Evolutionary conservation across 257 asterid species (phyloP).

Genomic region (Nicotiana noctiflora): DNA sequence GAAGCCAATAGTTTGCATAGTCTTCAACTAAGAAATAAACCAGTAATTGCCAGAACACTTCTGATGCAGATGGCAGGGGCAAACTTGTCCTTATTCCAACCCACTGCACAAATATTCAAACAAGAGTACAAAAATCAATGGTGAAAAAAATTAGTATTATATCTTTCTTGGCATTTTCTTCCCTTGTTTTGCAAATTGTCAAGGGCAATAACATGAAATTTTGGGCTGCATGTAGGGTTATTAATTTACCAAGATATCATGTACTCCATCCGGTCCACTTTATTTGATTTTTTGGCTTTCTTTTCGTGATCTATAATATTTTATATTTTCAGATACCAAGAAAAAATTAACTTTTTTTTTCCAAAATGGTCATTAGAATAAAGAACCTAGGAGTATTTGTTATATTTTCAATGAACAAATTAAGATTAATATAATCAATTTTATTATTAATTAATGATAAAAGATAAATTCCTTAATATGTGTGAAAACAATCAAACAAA

Average conservation of each 20-base stretch:
- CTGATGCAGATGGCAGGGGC: conserved; percentile 53
- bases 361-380: too few relatives aligned
- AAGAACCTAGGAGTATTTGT: too few relatives aligned
- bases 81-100: conserved; percentile 62
- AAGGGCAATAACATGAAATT: background rate
- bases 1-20: conserved; percentile 70
- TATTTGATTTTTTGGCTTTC: too few relatives aligned
- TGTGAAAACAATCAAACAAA: too few relatives aligned
- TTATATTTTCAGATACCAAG: too few relatives aligned
- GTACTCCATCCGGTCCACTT: too few relatives aligned
- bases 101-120: conserved; percentile 31
- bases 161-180: background rate
- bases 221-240: background rate
- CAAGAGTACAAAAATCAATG: background rate
- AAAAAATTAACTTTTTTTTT: too few relatives aligned
- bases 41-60: conserved; percentile 49
- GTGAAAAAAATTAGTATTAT: background rate
- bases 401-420: too few relatives aligned
- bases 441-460: too few relatives aligned
- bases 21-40: conserved; percentile 61
- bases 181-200: background rate
- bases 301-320: too few relatives aligned
- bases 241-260: background rate
- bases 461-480: too few relatives aligned
- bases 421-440: too few relatives aligned